A percentile compares a stretch with the other conserved stretches of the same genome.
Conservation (phyloP, 805 yeast genomes). For the Lachancea kluyveri region DNA sequence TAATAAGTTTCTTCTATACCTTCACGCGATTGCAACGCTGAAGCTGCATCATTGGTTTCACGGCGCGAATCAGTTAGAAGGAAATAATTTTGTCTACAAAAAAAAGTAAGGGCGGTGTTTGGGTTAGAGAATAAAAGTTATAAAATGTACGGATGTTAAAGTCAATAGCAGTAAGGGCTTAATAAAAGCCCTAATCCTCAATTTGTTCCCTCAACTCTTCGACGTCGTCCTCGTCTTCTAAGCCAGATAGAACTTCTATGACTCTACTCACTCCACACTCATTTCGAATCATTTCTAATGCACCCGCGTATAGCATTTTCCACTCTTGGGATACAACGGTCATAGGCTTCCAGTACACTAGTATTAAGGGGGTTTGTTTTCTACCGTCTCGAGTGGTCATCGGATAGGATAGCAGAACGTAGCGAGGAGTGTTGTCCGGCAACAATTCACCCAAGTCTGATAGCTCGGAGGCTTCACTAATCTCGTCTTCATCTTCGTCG, state of each 20-base stretch:
- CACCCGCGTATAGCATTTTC: slow-evolving; percentile 89
- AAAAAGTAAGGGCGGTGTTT: too few species aligned
- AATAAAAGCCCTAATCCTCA: slow-evolving; percentile 27
- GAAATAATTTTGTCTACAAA: too few species aligned
- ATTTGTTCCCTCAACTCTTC: slow-evolving; percentile 33
- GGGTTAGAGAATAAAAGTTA: too few species aligned
- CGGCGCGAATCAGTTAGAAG: too few species aligned
- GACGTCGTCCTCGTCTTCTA: slow-evolving; percentile 30
- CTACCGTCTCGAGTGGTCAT: slow-evolving; percentile 65
- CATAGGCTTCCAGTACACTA: slow-evolving; percentile 84
- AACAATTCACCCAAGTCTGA: slow-evolving; percentile 67
- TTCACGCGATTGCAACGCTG: too few species aligned
- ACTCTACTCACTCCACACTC: slow-evolving; percentile 64
- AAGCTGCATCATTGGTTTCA: too few species aligned
- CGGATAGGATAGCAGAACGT: slow-evolving; percentile 71
- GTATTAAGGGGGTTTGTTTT: slow-evolving; percentile 62
- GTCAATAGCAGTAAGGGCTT: too few species aligned
- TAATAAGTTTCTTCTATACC: too few species aligned
- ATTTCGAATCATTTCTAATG: slow-evolving; percentile 70
- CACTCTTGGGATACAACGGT: slow-evolving; percentile 70
- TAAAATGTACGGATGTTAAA: too few species aligned
- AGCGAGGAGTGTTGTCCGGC: slow-evolving; percentile 80
- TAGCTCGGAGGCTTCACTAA: slow-evolving; percentile 38
- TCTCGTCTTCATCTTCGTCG: slow-evolving; percentile 45
- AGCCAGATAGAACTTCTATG: slow-evolving; percentile 30